Percentiles rank a stretch among this genome's conserved stretches.
These are phyloP conservation scores for Euphorbia tirucalli DNA, from an alignment of 345 rosid genomes.

Conservation along the genomic window DNA sequence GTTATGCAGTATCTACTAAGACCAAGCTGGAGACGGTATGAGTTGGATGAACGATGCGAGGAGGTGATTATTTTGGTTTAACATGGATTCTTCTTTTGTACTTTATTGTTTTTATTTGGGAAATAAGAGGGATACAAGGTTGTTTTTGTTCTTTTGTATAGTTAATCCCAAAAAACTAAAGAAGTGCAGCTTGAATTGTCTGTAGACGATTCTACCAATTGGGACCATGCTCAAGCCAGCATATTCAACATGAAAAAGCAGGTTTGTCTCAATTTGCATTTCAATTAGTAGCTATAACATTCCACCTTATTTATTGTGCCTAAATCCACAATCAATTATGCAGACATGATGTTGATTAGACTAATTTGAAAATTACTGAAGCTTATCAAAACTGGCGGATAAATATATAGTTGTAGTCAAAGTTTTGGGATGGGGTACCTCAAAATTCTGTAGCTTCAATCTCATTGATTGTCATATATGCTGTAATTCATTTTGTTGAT, in stretches of 20 bases:
- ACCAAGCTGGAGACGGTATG: conserved; percentile 86
- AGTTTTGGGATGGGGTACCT: background rate
- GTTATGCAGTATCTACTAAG: conserved; percentile 83
- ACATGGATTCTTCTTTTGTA: background rate
- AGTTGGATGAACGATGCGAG: conserved; percentile 72
- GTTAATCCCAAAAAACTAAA: conserved; percentile 51
- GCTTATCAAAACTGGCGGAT: background rate
- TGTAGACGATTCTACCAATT: conserved; percentile 54
- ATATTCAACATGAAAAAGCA: conserved; percentile 50
- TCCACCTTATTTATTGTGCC: background rate
- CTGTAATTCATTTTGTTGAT: background rate
- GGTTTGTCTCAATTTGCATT: conserved; percentile 37
- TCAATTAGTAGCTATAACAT: no score
- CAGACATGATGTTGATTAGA: no score
- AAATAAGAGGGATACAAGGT: background rate
- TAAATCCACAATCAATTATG: no score
- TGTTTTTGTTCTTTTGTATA: conserved; percentile 41
- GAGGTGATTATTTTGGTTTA: conserved; percentile 42
- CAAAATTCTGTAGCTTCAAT: background rate
- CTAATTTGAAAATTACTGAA: background rate
- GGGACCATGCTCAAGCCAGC: conserved; percentile 36
- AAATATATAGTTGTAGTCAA: background rate
- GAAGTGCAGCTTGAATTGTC: conserved; percentile 78
- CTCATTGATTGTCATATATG: background rate
- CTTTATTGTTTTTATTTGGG: background rate